Evolutionary conservation across 1,284 basidiomycete genomes (phyloP).

Genomic region (Exobasidium rhododendri): DNA sequence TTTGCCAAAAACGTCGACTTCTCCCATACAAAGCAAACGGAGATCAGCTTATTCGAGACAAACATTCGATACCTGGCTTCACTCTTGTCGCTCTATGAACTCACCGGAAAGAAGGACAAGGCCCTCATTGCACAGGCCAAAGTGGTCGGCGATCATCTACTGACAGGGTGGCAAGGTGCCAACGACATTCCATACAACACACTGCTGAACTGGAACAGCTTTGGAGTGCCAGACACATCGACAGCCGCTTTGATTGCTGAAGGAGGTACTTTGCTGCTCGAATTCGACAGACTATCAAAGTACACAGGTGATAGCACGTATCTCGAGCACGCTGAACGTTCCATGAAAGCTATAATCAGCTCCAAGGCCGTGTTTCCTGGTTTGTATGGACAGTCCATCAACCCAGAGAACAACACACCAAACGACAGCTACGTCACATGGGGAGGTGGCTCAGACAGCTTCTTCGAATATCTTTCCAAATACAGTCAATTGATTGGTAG

Average conservation of each 20-base stretch:
- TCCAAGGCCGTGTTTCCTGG: slow-evolving; percentile 31
- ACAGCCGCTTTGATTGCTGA: slow-evolving; percentile 34
- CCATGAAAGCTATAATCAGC: slow-evolving; percentile 37
- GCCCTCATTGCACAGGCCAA: slow-evolving; percentile 41
- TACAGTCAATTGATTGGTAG: slow-evolving; percentile 32
- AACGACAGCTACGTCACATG: slow-evolving; percentile 33
- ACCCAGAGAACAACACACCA: slow-evolving; percentile 18
- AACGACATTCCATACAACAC: slow-evolving; percentile 43
- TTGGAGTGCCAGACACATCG: slow-evolving; percentile 20
- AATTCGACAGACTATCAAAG: slow-evolving; percentile 39
- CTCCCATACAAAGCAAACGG: slow-evolving; percentile 21
- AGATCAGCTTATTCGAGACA: slow-evolving; percentile 45
- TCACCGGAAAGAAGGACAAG: slow-evolving; percentile 33
- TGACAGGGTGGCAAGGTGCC: slow-evolving; percentile 35
- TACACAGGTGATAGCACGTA: slow-evolving; percentile 38
- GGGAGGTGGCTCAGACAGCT: slow-evolving; percentile 46
- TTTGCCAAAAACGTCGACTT: slow-evolving; percentile 34
- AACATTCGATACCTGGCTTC: slow-evolving; percentile 49
- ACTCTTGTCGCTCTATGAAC: slow-evolving; percentile 42
- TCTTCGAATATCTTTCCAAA: slow-evolving; percentile 48
- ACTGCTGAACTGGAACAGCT: slow-evolving; percentile 32
- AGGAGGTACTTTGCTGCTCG: slow-evolving; percentile 39
- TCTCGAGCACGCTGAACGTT: slow-evolving; percentile 23
- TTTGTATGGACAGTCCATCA: slow-evolving; percentile 31
- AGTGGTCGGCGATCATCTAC: slow-evolving; percentile 34